These are phyloP conservation scores for Trypanosoma scelopori DNA, from an alignment of 208 protist genomes.

Conservation along the genomic window DNA sequence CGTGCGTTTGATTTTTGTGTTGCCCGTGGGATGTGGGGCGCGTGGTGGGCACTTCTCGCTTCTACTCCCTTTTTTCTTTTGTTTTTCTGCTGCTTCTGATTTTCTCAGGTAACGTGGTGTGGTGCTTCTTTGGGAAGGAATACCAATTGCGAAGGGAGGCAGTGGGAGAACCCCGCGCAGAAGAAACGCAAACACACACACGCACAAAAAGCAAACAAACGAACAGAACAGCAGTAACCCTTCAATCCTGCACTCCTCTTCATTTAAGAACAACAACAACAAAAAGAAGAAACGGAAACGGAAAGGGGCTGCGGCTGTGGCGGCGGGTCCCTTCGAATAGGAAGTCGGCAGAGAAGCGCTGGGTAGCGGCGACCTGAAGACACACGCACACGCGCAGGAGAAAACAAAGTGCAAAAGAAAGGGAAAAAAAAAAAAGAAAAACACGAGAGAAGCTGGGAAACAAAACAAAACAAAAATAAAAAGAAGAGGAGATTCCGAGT, in stretches of 20 bases:
- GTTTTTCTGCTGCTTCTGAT: slow-evolving; percentile 5
- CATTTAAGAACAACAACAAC: slow-evolving; percentile 10
- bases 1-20: background rate
- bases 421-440: background rate
- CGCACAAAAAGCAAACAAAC: background rate
- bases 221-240: no score
- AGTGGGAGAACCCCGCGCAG: no score
- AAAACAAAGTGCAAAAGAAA: background rate
- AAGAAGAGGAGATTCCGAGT: background rate
- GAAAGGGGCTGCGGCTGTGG: background rate
- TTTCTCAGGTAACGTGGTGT: no score
- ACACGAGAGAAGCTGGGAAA: background rate
- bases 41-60: no score
- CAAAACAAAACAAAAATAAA: background rate
- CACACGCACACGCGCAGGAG: background rate
- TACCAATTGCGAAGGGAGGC: no score
- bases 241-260: no score
- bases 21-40: no score
- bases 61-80: background rate
- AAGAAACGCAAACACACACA: background rate
- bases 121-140: no score
- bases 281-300: background rate
- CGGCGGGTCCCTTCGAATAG: no score
- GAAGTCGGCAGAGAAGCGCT: no score
- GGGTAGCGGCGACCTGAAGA: no score